Base-by-base conservation (phyloP, 202 grass and related monocot genomes). In the Setaria italica region DNA sequence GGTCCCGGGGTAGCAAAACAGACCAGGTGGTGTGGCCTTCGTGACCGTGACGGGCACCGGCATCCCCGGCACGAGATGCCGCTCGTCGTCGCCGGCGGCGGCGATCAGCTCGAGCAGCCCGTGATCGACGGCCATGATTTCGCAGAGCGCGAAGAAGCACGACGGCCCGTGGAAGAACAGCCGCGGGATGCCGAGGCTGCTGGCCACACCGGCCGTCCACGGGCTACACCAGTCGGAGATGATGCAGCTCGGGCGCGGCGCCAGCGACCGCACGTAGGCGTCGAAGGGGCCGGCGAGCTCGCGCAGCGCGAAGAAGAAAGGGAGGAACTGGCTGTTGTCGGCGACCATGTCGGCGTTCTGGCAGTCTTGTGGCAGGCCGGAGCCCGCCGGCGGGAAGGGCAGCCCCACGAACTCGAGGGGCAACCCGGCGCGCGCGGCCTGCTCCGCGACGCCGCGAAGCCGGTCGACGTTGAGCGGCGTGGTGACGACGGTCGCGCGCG, bases 71-170 rank as follows among this genome's bases (percentile, higher is more conserved):
- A 94, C 83, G 9, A 4, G 54, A 42, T 89, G 65, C 5, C n/a
- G 16, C 55, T 88, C 81, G 2, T 77, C n/a, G 16, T 86, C 33
- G 58, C 87, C 88, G 3, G 0, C 41, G 0, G 2, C 11, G 19
- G 68, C 77, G 0, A 66, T 50, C 72, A 5, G 54, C 25, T 89
- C 79, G 37, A 45, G 72, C 11, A 97, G 57, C 30, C 80, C 82
- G 48, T 89, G 82, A 7, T n/a, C 5, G 1, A 11, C 7, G 1
- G 91, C 77, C 30, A 69, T 82, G 85, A 88, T 20, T n/a, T 80
- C 69, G 9, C 71, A 71, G 25, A 90, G 87, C 16, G 88, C 82
- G 87, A 78, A 91, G 89, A 92, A 94, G 87, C 90, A 92, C 2
- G 81, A 89, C 2, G 87, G 85, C 0, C 88, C 76, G 21, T 91